phyloP scores from a whole-genome alignment of 352 stramenopile genomes.

The Phytophthora sansomeana region DNA sequence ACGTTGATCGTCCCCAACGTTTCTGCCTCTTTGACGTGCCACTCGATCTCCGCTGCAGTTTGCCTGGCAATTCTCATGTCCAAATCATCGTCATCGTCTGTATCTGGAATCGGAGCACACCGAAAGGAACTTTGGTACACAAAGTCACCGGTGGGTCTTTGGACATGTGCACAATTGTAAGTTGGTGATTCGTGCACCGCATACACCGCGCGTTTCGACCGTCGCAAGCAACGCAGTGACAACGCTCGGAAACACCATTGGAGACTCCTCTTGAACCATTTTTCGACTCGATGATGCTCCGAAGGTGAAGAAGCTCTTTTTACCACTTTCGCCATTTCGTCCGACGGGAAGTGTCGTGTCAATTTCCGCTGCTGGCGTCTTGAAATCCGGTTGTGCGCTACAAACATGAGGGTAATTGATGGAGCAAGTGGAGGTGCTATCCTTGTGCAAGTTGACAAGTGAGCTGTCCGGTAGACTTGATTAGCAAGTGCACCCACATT shows the following conservation, averaged over 20 bases:
- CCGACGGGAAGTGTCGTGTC: neutral
- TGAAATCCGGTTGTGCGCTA: neutral
- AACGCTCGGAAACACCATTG: too few species aligned
- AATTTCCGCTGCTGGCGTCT: neutral
- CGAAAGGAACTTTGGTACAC: neutral
- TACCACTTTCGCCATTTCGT: neutral
- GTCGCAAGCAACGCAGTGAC: neutral
- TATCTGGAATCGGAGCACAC: too few species aligned
- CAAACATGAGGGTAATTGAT: neutral
- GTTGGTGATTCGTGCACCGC: neutral
- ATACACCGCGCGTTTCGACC: neutral
- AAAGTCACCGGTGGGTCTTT: neutral
- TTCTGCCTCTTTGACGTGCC: neutral
- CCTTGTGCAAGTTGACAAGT: neutral
- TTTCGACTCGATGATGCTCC: too few species aligned
- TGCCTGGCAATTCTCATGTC: slow-evolving; percentile 1
- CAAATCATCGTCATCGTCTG: neutral
- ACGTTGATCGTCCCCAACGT: neutral
- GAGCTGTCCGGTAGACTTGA: neutral
- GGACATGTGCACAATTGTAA: neutral
- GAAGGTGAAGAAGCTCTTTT: too few species aligned
- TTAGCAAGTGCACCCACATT: neutral
- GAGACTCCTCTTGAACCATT: too few species aligned
- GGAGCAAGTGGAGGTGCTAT: neutral
- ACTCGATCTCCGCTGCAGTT: slow-evolving; percentile 2